These are phyloP conservation scores for Barnettozyma wickerhamii DNA, from an alignment of 805 yeast genomes.

Conservation along the genomic window DNA sequence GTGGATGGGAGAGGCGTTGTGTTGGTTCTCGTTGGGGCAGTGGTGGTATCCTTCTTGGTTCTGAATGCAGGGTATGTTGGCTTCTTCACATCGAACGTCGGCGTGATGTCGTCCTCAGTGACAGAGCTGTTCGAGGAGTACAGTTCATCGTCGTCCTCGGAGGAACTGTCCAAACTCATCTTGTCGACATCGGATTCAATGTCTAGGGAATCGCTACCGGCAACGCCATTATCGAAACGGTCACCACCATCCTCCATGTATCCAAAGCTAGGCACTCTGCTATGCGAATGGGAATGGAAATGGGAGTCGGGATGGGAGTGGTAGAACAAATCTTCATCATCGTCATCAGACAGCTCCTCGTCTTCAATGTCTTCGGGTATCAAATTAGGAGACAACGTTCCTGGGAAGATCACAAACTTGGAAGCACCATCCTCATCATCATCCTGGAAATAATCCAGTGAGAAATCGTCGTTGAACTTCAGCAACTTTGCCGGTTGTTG, in stretches of 20 bases:
- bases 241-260: conserved; percentile 2
- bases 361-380: conserved; percentile 25
- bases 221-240: conserved; percentile 13
- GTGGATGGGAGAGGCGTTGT: no score
- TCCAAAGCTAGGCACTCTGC: not conserved
- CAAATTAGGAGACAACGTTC: conserved; percentile 13
- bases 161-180: conserved; percentile 35
- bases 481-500: conserved; percentile 16
- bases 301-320: no score
- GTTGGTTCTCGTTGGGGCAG: not conserved
- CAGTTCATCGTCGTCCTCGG: conserved; percentile 27
- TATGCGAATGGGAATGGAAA: no score
- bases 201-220: conserved; percentile 15
- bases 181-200: conserved; percentile 41
- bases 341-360: conserved; percentile 20
- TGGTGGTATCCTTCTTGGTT: not conserved
- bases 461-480: conserved; percentile 26
- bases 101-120: conserved; percentile 19
- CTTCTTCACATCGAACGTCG: conserved; percentile 4
- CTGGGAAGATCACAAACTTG: conserved; percentile 21
- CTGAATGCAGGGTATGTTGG: not conserved
- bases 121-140: conserved; percentile 29
- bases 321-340: conserved; percentile 17
- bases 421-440: conserved; percentile 17
- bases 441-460: conserved; percentile 22